A percentile compares a stretch with the other conserved stretches of the same genome.
phyloP scores from a whole-genome alignment of 1,284 basidiomycete genomes.

The Puccinia coronata region DNA sequence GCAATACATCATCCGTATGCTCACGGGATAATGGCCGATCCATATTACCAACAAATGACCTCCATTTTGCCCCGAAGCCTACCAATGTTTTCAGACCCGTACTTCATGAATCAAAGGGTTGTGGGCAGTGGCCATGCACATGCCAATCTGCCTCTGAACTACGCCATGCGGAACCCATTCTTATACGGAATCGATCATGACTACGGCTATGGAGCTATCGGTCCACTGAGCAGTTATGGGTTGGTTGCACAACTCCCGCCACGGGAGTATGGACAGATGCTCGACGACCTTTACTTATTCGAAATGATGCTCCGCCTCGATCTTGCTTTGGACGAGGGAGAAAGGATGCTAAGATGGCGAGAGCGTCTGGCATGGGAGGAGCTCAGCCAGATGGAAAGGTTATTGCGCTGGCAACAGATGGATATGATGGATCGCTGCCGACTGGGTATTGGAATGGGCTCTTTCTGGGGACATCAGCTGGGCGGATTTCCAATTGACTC shows the following conservation, averaged over 20 bases:
- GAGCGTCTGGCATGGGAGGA: slow-evolving; percentile 49
- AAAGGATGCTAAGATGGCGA: slow-evolving; percentile 43
- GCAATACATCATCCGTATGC: not conserved
- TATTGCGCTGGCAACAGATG: slow-evolving; percentile 39
- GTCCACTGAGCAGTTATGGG: slow-evolving; percentile 31
- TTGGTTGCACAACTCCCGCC: not conserved
- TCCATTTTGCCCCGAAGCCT: slow-evolving; percentile 25
- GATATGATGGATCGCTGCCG: slow-evolving; percentile 21
- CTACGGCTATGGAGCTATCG: slow-evolving; percentile 34
- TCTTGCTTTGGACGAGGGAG: slow-evolving; percentile 26
- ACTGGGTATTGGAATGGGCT: slow-evolving; percentile 41
- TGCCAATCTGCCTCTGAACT: not conserved
- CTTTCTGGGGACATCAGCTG: slow-evolving; percentile 41
- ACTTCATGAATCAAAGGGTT: not conserved
- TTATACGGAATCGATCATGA: slow-evolving; percentile 45
- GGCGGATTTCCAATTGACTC: slow-evolving; percentile 33
- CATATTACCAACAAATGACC: slow-evolving; percentile 31
- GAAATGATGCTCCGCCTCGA: slow-evolving; percentile 43
- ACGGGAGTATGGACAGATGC: slow-evolving; percentile 22
- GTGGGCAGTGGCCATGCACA: not conserved
- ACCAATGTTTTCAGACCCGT: slow-evolving; percentile 25
- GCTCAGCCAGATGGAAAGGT: slow-evolving; percentile 20
- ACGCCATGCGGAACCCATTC: slow-evolving; percentile 38
- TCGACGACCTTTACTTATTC: slow-evolving; percentile 48
- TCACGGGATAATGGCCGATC: slow-evolving; percentile 15